Percentiles rank a stretch among this genome's conserved stretches.
phyloP scores from a whole-genome alignment of 2,329 filamentous ascomycete species.

The Fusarium sp. region DNA sequence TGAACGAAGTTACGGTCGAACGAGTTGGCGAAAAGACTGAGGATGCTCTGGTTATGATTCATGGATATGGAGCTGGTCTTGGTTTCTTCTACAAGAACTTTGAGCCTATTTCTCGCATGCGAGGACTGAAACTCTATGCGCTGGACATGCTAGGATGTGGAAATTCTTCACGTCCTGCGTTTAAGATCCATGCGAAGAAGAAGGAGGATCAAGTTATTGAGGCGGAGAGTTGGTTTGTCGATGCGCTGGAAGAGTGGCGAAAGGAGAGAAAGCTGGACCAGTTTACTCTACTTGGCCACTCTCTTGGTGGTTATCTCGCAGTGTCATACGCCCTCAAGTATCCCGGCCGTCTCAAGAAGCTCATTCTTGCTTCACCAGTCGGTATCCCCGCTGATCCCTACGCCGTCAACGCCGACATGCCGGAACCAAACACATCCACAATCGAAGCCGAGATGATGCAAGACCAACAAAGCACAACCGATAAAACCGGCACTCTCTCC shows the following conservation, averaged over 20 bases:
- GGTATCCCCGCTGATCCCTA: conserved; percentile 96
- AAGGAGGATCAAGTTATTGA: conserved; percentile 84
- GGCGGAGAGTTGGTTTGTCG: conserved; percentile 95
- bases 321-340: conserved; percentile 97
- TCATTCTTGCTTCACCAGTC: conserved; percentile 94
- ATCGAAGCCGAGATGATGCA: conserved; percentile 83
- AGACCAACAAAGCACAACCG: conserved; percentile 69
- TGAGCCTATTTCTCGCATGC: conserved; percentile 81
- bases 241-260: conserved; percentile 96
- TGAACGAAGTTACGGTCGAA: conserved; percentile 95
- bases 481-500: conserved; percentile 53
- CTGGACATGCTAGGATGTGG: conserved; percentile 98
- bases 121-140: conserved; percentile 90
- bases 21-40: conserved; percentile 81
- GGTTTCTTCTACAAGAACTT: conserved; percentile 99
- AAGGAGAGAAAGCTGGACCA: conserved; percentile 87
- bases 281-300: conserved; percentile 94
- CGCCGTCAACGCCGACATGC: conserved; percentile 83
- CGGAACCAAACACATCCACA: conserved; percentile 79
- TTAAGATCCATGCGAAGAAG: conserved; percentile 86
- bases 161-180: conserved; percentile 83
- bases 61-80: conserved; percentile 94
- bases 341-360: conserved; percentile 91
- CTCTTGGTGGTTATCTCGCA: conserved; percentile 92
- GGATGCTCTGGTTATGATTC: conserved; percentile 92